Evolutionary conservation across 2,329 filamentous ascomycete species (phyloP), one percentile per base, ranked within the genome.

Genomic region (Cladosporium sp.): DNA sequence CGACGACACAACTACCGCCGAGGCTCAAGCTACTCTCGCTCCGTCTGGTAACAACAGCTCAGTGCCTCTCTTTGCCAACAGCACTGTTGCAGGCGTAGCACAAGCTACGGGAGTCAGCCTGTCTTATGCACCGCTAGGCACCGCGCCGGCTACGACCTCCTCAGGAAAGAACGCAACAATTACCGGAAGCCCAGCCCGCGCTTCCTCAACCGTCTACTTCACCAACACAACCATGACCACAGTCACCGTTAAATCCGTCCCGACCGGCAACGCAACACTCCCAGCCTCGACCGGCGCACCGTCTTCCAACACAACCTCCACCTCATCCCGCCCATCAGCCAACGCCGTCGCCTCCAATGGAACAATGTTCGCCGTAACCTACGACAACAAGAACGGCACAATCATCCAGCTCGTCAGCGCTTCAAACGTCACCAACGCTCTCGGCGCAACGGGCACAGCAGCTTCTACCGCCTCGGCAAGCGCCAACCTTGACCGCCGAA

Each of bases 351-450:
- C 44, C 20, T 47, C 13, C 40, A 55, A 55, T 32, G 52, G 52
- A 32, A 55, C 52, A 35, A 55, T 55, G 52, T 55, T 47, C 40
- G 52, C 52, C 19, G 34, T 55, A 36, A 55, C 52, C 12, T 47
- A 55, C 32, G 52, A 55, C 34, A 47, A 45, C 52, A 55, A 55
- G 15, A 55, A 55, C 40, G 39, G 39, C 52, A 55, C 52, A n/a
- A 55, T 55, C 40, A 25, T 55, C 32, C 52, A 47, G 19, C 52
- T 55, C 20, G n/a, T 55, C 10, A 10, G 40, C 24, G 52, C 51
- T 24, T 24, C 25, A 22, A 55, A 55, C 52, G 24, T 10, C 32
- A 55, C 52, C 32, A 25, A 37, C 20, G 32, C 40, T 15, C 52
- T 55, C 20, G 40, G 24, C 13, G 40, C 52, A 28, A 36, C 19